Percentiles rank a stretch among this genome's conserved stretches.
Evolutionary conservation across 2,329 filamentous ascomycete genomes (phyloP).

Genomic region (Fonsecaea erecta): DNA sequence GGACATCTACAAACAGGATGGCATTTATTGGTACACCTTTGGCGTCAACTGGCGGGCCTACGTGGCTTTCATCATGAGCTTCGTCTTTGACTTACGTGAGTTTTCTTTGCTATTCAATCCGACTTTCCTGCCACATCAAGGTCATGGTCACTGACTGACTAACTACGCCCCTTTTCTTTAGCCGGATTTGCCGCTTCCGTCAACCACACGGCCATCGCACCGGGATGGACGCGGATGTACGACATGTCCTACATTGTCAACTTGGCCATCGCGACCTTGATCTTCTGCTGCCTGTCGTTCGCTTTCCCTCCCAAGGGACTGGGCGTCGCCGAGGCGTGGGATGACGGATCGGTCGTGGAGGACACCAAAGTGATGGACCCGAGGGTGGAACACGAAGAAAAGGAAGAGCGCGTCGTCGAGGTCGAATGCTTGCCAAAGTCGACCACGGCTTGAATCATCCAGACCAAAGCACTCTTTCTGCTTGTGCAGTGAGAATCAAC

Average conservation of each 20-base stretch:
- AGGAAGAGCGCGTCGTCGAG: neutral
- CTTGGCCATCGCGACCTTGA: constrained; percentile 2
- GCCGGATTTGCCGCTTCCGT: neutral
- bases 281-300: constrained; percentile 5
- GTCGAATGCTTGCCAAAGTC: neutral
- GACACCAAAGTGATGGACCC: neutral
- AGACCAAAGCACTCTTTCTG: too few species aligned
- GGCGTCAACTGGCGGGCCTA: constrained; percentile 18
- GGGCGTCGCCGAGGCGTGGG: constrained; percentile 1
- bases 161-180: neutral
- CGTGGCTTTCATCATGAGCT: constrained; percentile 10
- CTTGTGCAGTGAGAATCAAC: too few species aligned
- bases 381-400: neutral
- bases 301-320: constrained; percentile 2
- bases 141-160: neutral
- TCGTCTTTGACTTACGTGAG: constrained; percentile 14
- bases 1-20: constrained; percentile 9
- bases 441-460: neutral
- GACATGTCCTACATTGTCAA: constrained; percentile 11
- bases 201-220: neutral
- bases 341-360: neutral
- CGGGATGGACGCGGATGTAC: constrained; percentile 4
- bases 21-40: constrained; percentile 14
- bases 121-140: too few species aligned
- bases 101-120: neutral